Evolutionary conservation across 2,329 filamentous ascomycete genomes (phyloP), one percentile per base, ranked within the genome.

Genomic region (Magnaporthales sp.): DNA sequence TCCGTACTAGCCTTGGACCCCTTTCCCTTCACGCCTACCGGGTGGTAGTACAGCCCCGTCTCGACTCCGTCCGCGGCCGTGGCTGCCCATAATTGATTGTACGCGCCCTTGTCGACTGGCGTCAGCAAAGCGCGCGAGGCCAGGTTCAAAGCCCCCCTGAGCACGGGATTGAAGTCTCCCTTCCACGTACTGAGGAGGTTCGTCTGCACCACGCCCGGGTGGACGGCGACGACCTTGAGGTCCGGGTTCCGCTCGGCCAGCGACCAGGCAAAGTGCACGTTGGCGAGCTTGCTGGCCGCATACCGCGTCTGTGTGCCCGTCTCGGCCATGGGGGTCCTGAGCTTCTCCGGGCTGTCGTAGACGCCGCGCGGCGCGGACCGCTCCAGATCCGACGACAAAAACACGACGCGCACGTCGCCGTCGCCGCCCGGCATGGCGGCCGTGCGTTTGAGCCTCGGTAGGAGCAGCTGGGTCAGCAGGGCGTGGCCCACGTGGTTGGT

Each of bases 401-500:
- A 66, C 24, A 75, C 67, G 64, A 75, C 67, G 66, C 73, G 72
- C 9, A 72, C 73, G 65, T 72, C 72, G 27, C 63, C 30, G 24
- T 24, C 11, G 1, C 32, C 63, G 7, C n/a, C n/a, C n/a, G 66
- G 38, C 19, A 63, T 30, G 19, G 65, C 46, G 8, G 67, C 51
- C 19, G 73, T 75, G 15, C 68, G 67, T 15, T 68, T 65, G 6
- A 75, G 69, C 13, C 71, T 63, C 0, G 74, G 74, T 9, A 70
- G 66, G 10, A 81, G 70, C 1, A 77, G 73, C 62, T 77, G 76
- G 38, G 75, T 76, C 3, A 83, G 74, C 1, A 80, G 73, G 2
- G 78, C 79, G 65, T 82, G 80, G 26, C 80, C 80, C 29, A 83
- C 68, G 71, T 83, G 79, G 69, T 83, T 84, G 6, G 77, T 80